Evolutionary conservation across 805 yeast species (phyloP), one percentile per base, ranked within the genome.

Genomic region (Tetrapisispora iriomotensis): DNA sequence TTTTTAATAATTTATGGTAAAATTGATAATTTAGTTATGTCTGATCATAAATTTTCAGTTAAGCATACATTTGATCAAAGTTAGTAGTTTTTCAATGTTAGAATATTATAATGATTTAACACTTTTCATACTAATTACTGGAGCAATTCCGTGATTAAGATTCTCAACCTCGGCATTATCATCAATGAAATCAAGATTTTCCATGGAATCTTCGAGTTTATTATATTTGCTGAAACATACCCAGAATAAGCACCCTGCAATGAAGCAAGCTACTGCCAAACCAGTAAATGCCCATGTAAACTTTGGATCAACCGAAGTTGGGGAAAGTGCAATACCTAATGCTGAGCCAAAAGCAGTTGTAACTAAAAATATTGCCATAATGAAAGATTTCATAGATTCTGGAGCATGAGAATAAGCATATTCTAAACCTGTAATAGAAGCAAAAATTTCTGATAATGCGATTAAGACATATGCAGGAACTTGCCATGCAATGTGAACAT

Each of bases 361-460:
- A 41, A 82, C 64, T 51, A 83, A 67, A 66, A 77, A 82, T 37
- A 67, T 46, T 13, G 79, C 68, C 70, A 66, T 65, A 36, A 64
- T 62, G 28, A 66, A 56, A 14, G 67, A 62, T 44, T 62, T 67
- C 67, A 65, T 64, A 29, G 71, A 63, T 9, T 69, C 70, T 29
- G 92, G 92, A 5, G 92, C 90, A 65, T 82, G 79, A 21, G 87
- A 77, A 64, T 80, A 83, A 13, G 94, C 92, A 55, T 80, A 81
- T 64, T 83, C 92, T 48, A 80, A 71, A 50, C 90, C 90, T 15
- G 92, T 82, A 49, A 82, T 75, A 39, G 83, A 79, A 26, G 88
- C 86, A 49, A 82, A 72, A 47, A 82, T 82, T 61, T 83, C 94
- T 13, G 86, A 75, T 38, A 80, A 56, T 10, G 83, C 90, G 59